phyloP scores from a whole-genome alignment of 805 yeast genomes.

The Lachancea dasiensis region DNA sequence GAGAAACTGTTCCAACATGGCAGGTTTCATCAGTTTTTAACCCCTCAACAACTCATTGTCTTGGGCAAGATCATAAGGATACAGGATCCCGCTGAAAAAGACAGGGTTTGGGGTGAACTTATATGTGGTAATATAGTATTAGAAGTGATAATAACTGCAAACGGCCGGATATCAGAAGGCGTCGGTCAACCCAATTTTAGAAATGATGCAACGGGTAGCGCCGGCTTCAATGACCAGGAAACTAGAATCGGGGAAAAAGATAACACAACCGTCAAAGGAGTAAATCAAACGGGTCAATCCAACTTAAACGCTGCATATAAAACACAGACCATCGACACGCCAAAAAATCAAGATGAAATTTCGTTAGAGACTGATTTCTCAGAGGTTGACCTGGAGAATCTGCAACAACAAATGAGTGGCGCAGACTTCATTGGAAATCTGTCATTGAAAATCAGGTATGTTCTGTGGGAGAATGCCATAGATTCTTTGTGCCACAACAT shows the following conservation, averaged over 20 bases:
- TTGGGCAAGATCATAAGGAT: conserved; percentile 41
- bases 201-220: too few species aligned
- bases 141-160: conserved; percentile 24
- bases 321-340: conserved; percentile 4
- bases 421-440: conserved; percentile 45
- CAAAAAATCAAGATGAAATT: conserved; percentile 3
- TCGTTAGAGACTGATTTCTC: conserved; percentile 31
- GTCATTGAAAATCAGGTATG: conserved; percentile 59
- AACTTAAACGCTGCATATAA: conserved; percentile 11
- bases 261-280: not conserved
- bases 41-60: conserved; percentile 50
- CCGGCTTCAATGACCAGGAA: conserved; percentile 4
- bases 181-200: too few species aligned
- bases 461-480: conserved; percentile 60
- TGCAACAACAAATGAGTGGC: conserved; percentile 40
- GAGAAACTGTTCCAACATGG: conserved; percentile 34
- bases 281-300: not conserved
- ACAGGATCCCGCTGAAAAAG: conserved; percentile 19
- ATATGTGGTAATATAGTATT: conserved; percentile 32
- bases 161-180: too few species aligned
- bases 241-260: not conserved
- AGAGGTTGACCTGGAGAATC: conserved; percentile 36
- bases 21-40: conserved; percentile 43
- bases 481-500: conserved; percentile 19
- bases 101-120: conserved; percentile 42